Evolutionary conservation across 2,329 filamentous ascomycete species (phyloP).

Genomic region (Aureobasidium sp.): DNA sequence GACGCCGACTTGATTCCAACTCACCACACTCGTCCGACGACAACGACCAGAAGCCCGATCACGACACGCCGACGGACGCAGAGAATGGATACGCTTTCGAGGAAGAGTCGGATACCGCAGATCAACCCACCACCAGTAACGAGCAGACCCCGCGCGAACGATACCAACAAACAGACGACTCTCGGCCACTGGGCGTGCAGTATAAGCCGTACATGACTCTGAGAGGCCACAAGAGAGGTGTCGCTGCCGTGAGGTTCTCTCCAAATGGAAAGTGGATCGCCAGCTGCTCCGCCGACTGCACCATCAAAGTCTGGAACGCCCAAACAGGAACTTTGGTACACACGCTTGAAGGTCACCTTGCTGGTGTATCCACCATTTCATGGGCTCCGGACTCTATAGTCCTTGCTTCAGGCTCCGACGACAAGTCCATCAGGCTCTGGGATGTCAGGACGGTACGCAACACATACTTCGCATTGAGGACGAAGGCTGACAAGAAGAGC

Average conservation of each 20-base stretch:
- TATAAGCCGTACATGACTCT: conserved; percentile 65
- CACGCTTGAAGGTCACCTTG: conserved; percentile 86
- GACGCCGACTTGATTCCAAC: conserved; percentile 10
- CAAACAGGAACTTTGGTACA: conserved; percentile 70
- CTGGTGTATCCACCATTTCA: conserved; percentile 84
- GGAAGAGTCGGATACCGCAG: conserved; percentile 1
- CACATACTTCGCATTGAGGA: neutral
- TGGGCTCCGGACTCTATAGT: conserved; percentile 87
- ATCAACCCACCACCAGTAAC: neutral
- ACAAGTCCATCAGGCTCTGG: conserved; percentile 94
- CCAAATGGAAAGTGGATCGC: conserved; percentile 86
- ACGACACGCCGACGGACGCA: neutral
- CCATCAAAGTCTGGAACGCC: conserved; percentile 85
- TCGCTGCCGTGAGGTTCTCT: conserved; percentile 83
- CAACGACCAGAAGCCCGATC: neutral
- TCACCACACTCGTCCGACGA: neutral
- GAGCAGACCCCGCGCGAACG: neutral
- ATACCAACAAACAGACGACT: neutral
- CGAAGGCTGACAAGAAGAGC: neutral
- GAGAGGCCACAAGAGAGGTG: conserved; percentile 66
- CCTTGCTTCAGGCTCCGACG: conserved; percentile 85
- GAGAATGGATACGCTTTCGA: conserved; percentile 17
- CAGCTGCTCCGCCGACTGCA: conserved; percentile 80
- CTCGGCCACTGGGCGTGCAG: conserved; percentile 38
- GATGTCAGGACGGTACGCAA: conserved; percentile 50